Evolutionary conservation across 768 basidiomycete genomes (phyloP).

Genomic region (Tephrocybe sp.): DNA sequence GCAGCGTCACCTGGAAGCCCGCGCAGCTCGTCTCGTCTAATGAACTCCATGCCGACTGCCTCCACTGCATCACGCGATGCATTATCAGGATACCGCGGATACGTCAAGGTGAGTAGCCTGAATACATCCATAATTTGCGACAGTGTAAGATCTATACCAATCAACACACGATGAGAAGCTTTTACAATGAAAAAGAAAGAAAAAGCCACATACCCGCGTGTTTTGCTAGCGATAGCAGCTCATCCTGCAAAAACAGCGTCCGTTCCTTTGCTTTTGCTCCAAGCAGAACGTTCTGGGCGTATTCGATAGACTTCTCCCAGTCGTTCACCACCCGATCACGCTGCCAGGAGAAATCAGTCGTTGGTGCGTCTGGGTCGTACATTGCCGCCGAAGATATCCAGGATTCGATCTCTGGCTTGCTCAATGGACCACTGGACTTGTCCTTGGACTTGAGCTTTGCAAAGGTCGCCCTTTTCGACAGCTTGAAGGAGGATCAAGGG

Average conservation of each 20-base stretch:
- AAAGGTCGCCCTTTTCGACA: constrained; percentile 37
- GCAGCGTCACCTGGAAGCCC: constrained; percentile 36
- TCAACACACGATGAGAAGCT: neutral
- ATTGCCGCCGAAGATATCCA: constrained; percentile 55
- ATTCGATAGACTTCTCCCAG: constrained; percentile 53
- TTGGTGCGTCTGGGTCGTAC: constrained; percentile 30
- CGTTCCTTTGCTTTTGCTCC: constrained; percentile 53
- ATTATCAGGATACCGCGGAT: constrained; percentile 75
- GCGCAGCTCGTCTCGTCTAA: constrained; percentile 58
- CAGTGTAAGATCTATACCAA: constrained; percentile 50
- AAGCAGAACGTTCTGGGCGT: constrained; percentile 50
- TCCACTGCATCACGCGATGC: constrained; percentile 72
- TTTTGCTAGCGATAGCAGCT: constrained; percentile 53
- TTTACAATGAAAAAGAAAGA: too few species aligned
- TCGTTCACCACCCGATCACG: constrained; percentile 50
- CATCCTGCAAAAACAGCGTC: constrained; percentile 59
- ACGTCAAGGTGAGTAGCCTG: constrained; percentile 68
- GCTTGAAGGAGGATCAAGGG: constrained; percentile 21
- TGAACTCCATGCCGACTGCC: constrained; percentile 58
- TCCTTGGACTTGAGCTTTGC: constrained; percentile 52
- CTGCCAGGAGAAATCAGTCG: constrained; percentile 40
- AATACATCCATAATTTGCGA: constrained; percentile 70
- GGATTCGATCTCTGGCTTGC: constrained; percentile 56
- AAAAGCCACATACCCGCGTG: constrained; percentile 48
- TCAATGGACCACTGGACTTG: constrained; percentile 34